Conservation (phyloP, 371 early-diverging fungal genomes). For the Sporodiniella umbellata region DNA sequence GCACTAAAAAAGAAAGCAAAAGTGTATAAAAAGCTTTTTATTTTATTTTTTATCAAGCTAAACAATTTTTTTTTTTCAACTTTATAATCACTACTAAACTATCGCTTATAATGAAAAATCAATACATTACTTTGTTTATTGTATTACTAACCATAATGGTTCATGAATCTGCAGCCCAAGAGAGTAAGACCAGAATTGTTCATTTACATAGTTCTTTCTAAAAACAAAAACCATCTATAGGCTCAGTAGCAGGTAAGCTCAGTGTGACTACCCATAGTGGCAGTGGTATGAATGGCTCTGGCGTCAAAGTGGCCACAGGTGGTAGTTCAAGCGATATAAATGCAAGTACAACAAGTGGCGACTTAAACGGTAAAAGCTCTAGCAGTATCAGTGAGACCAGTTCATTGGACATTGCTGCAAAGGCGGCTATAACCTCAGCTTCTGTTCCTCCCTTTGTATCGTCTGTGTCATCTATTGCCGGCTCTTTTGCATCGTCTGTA, state of each 20-base stretch:
- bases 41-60: too few species aligned
- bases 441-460: background rate
- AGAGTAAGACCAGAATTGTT: too few species aligned
- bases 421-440: too few species aligned
- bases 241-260: too few species aligned
- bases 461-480: background rate
- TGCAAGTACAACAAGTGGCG: too few species aligned
- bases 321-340: too few species aligned
- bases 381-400: too few species aligned
- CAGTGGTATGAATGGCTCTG: constrained; percentile 2
- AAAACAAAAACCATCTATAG: too few species aligned
- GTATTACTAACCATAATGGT: constrained; percentile 8
- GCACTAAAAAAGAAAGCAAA: background rate
- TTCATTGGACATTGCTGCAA: too few species aligned
- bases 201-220: too few species aligned
- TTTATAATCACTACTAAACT: background rate
- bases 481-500: constrained; percentile 4
- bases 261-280: too few species aligned
- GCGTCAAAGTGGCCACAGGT: background rate
- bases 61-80: background rate
- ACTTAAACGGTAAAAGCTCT: too few species aligned
- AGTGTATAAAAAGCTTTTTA: background rate
- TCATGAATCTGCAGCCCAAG: constrained; percentile 3
- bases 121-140: constrained; percentile 9
- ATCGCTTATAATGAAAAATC: constrained; percentile 1